phyloP scores from a whole-genome alignment of 2,329 filamentous ascomycete genomes.

The Nothophaeocryptopus gaeumannii region DNA sequence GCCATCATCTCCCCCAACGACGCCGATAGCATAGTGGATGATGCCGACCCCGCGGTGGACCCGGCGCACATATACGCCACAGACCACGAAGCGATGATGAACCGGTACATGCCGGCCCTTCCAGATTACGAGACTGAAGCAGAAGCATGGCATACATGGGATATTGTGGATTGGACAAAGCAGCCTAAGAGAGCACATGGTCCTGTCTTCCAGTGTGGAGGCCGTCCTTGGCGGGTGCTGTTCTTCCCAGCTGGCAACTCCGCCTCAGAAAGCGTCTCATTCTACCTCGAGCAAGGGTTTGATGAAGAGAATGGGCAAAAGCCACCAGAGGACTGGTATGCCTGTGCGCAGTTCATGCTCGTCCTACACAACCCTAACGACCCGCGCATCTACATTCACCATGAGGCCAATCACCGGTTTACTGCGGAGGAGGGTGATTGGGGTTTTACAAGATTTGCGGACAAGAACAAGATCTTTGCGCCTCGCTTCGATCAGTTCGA shows the following conservation, averaged over 20 bases:
- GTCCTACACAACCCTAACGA: conserved; percentile 94
- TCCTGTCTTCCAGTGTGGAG: conserved; percentile 80
- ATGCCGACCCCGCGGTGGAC: conserved; percentile 42
- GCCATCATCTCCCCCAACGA: conserved; percentile 61
- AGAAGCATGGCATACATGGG: conserved; percentile 78
- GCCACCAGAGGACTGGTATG: conserved; percentile 90
- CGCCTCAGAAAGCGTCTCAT: conserved; percentile 78
- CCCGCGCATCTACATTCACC: conserved; percentile 72
- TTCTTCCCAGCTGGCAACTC: conserved; percentile 97
- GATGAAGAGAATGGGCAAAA: conserved; percentile 61
- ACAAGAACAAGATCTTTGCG: conserved; percentile 80
- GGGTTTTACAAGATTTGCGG: conserved; percentile 96
- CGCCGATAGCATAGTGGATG: conserved; percentile 53
- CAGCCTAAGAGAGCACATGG: conserved; percentile 80
- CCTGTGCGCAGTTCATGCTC: conserved; percentile 91
- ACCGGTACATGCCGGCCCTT: conserved; percentile 69
- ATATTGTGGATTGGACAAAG: conserved; percentile 76
- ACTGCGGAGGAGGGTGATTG: conserved; percentile 95
- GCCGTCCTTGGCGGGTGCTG: conserved; percentile 88
- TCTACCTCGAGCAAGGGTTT: conserved; percentile 95
- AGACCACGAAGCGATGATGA: conserved; percentile 78
- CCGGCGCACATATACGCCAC: conserved; percentile 52
- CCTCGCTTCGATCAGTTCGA: conserved; percentile 67
- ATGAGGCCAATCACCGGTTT: conserved; percentile 90
- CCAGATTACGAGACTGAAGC: conserved; percentile 78